Percentiles rank a stretch among this genome's conserved stretches.
These are phyloP conservation scores for Solanum chacoense DNA, from an alignment of 305 asterid genomes.

Conservation along the genomic window DNA sequence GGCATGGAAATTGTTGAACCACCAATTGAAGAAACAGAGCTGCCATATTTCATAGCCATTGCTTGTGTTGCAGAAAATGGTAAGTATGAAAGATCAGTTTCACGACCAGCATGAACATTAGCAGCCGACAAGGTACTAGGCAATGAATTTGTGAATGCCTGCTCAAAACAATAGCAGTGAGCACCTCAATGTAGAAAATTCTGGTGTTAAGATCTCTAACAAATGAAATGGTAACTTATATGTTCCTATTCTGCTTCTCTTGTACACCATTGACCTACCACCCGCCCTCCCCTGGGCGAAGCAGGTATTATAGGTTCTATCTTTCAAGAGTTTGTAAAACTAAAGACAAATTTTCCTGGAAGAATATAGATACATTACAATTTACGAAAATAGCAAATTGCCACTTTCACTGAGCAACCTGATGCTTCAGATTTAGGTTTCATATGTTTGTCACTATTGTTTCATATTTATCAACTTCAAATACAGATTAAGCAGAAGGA, in stretches of 20 bases:
- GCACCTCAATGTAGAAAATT: conserved; percentile 7
- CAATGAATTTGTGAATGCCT: conserved; percentile 52
- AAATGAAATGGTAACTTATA: background rate
- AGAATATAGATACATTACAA: background rate
- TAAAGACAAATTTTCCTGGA: background rate
- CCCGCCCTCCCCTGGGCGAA: background rate
- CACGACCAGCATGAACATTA: conserved; percentile 56
- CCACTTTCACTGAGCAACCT: background rate
- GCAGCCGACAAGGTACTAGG: conserved; percentile 52
- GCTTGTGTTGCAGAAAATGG: conserved; percentile 55
- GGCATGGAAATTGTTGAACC: conserved; percentile 64
- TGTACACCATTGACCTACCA: background rate
- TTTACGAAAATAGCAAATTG: background rate
- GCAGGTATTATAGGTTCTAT: background rate
- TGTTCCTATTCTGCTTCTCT: background rate
- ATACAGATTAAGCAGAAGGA: background rate
- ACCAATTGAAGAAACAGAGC: conserved; percentile 38
- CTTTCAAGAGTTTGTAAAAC: background rate
- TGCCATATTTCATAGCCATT: conserved; percentile 47
- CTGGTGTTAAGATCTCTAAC: background rate
- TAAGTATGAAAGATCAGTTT: conserved; percentile 69
- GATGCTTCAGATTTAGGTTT: background rate
- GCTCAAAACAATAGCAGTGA: conserved; percentile 23
- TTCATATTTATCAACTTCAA: background rate
- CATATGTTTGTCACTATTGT: background rate